phyloP scores from a whole-genome alignment of 2,329 filamentous ascomycete genomes.

The Phyllosticta paracitricarpa region DNA sequence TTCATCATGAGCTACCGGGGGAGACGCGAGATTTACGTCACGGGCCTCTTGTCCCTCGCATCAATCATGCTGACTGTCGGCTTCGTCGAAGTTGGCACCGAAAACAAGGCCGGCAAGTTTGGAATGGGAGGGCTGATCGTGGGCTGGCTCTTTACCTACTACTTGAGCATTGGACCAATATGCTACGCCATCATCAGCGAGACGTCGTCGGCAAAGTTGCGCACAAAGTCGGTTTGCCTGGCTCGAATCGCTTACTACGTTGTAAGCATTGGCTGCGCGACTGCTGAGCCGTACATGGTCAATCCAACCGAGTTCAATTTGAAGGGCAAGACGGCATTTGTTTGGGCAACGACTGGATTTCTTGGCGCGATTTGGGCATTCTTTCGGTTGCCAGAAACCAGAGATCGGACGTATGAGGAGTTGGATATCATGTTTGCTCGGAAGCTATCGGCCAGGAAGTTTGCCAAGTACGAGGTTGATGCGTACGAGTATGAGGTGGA shows the following conservation, averaged over 20 bases:
- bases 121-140: slow-evolving; percentile 24
- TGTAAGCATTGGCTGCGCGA: slow-evolving; percentile 67
- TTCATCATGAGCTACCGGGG: slow-evolving; percentile 70
- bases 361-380: slow-evolving; percentile 69
- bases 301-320: slow-evolving; percentile 79
- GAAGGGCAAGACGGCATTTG: slow-evolving; percentile 78
- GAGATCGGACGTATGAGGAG: slow-evolving; percentile 71
- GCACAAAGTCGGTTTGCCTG: slow-evolving; percentile 84
- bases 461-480: not conserved
- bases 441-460: slow-evolving; percentile 21
- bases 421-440: slow-evolving; percentile 70
- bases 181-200: slow-evolving; percentile 82
- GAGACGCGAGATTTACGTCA: slow-evolving; percentile 61
- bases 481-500: not conserved
- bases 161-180: slow-evolving; percentile 77
- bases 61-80: slow-evolving; percentile 73
- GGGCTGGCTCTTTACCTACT: slow-evolving; percentile 56
- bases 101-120: slow-evolving; percentile 36
- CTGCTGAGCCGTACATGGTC: slow-evolving; percentile 80
- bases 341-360: slow-evolving; percentile 74
- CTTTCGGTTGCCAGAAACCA: slow-evolving; percentile 71
- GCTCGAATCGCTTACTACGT: slow-evolving; percentile 67
- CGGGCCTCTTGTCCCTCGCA: slow-evolving; percentile 54
- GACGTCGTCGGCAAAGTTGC: slow-evolving; percentile 68
- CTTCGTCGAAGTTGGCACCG: slow-evolving; percentile 42